Base-by-base conservation (phyloP, 306 rosid genomes). In the Macrotyloma uniflorum region DNA sequence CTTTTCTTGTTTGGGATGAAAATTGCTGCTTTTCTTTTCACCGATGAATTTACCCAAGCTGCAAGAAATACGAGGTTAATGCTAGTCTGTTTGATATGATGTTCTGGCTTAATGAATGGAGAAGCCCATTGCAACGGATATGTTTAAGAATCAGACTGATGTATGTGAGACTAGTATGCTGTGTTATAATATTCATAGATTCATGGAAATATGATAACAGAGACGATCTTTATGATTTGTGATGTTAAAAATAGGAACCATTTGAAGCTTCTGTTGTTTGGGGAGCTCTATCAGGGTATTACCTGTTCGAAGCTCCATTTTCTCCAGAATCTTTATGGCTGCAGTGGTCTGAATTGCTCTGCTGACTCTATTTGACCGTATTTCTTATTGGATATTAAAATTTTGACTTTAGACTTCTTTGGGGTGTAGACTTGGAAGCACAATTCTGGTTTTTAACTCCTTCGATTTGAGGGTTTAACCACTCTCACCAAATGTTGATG, bases 381-480 rank as follows among this genome's bases (percentile, higher is more conserved):
- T 79, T 62, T 30, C 33, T 36, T 22, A 19, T 6, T 49, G 58
- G 72, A 80, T 57, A 28, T 50, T 72, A 72, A 33, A 74, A 26
- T 79, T 46, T 51, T 47, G 42, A 80, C 67, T 80, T 72, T 38
- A 12, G 72, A 72, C 46, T 80, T 30, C 49, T 72, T 14, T 50
- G 38, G 19, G 51, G 9, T n/a, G 33, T 42, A n/a, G 35, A 14
- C 49, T 13, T 54, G 36, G 18, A 68, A 69, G 68, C 20, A 30
- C 12, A 24, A 58, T 78, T 42, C 62, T 43, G 50, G 10, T 30
- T 66, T 18, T 33, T 30, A 42, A 14, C 19, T 14, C 36, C 20
- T 38, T 64, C 20, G n/a, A n/a, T n/a, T n/a, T n/a, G n/a, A n/a
- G n/a, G n/a, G n/a, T n/a, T n/a, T n/a, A n/a, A n/a, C n/a, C n/a